These are phyloP conservation scores for Teunomyces panamensis DNA, from an alignment of 805 yeast genomes.

Conservation along the genomic window DNA sequence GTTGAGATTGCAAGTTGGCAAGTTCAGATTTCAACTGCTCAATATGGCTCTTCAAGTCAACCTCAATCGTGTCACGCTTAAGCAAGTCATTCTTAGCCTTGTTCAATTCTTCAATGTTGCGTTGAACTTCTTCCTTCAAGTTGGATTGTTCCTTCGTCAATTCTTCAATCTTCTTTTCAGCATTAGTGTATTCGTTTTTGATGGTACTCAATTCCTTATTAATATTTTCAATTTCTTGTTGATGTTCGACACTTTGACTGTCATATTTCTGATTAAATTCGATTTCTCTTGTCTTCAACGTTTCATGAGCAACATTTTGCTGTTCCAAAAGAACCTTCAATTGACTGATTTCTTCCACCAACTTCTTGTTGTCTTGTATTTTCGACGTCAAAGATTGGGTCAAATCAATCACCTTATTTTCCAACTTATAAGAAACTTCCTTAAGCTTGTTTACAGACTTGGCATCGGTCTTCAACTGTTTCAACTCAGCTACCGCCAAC, in stretches of 20 bases:
- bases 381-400: conserved; percentile 80
- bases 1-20: conserved; percentile 40
- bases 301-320: conserved; percentile 50
- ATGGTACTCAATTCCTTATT: conserved; percentile 55
- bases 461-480: conserved; percentile 75
- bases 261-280: conserved; percentile 49
- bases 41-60: conserved; percentile 62
- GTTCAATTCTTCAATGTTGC: conserved; percentile 59
- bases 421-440: conserved; percentile 89
- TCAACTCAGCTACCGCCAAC: conserved; percentile 64
- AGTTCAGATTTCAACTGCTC: conserved; percentile 53
- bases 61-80: conserved; percentile 61
- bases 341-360: conserved; percentile 57
- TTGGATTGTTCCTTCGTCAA: conserved; percentile 59
- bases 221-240: conserved; percentile 44
- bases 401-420: conserved; percentile 94
- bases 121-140: conserved; percentile 60
- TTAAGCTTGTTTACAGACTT: conserved; percentile 85
- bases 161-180: conserved; percentile 57
- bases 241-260: conserved; percentile 46
- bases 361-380: conserved; percentile 75
- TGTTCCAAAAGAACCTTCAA: conserved; percentile 48
- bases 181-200: conserved; percentile 54
- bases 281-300: conserved; percentile 52
- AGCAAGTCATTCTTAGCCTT: conserved; percentile 56